Evolutionary conservation across 345 rosid genomes (phyloP).

Genomic region (Linum trigynum): DNA sequence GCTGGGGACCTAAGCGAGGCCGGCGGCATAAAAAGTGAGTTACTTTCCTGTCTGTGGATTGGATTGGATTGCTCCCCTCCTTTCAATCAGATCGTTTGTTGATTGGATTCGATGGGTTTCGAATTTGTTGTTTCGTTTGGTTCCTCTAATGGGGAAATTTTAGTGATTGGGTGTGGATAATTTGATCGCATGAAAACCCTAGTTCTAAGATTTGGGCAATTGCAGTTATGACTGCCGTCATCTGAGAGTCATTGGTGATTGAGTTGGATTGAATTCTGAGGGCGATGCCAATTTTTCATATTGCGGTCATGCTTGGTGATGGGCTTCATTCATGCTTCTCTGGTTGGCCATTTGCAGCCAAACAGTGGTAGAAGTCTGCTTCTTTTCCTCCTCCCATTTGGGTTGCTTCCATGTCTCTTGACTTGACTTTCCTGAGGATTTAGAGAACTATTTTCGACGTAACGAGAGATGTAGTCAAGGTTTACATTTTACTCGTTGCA

Average conservation of each 20-base stretch:
- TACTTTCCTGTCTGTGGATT: neutral
- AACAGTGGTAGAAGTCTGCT: neutral
- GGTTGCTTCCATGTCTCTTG: too few relatives aligned
- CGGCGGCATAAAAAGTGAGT: conserved; percentile 78
- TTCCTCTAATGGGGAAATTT: neutral
- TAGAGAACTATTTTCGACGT: neutral
- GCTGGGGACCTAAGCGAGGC: conserved; percentile 66
- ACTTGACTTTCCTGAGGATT: neutral
- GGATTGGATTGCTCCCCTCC: neutral
- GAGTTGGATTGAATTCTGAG: neutral
- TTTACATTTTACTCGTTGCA: neutral
- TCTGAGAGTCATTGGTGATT: neutral
- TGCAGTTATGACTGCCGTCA: neutral
- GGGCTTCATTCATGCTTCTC: neutral
- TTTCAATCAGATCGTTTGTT: neutral
- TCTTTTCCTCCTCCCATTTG: neutral
- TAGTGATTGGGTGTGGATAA: too few relatives aligned
- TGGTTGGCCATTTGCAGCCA: neutral
- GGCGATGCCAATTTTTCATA: conserved; percentile 15
- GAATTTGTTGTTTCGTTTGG: neutral
- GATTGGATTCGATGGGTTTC: neutral
- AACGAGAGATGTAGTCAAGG: neutral
- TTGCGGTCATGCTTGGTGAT: conserved; percentile 11
- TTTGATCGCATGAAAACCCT: neutral
- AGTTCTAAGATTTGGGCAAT: neutral